Conservation (phyloP, 2,329 filamentous ascomycete species). For the Pleomassaria siparia region DNA sequence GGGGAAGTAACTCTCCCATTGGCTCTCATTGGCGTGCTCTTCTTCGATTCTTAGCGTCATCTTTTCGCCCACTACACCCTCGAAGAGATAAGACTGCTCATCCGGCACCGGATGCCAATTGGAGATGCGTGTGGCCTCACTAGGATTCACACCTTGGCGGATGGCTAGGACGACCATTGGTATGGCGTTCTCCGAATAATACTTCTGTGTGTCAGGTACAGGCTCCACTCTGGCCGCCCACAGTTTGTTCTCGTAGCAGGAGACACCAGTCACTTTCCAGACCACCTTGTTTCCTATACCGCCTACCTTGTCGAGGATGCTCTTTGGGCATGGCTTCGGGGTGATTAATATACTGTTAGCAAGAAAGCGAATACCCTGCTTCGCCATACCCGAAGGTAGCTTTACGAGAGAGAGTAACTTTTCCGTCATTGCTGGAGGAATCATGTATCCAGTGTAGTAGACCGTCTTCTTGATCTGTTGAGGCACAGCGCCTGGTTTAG, state of each 20-base stretch:
- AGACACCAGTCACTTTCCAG: slow-evolving; percentile 81
- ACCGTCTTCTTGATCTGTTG: slow-evolving; percentile 82
- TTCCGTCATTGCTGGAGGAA: slow-evolving; percentile 70
- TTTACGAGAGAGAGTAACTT: slow-evolving; percentile 70
- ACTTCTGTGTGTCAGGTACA: slow-evolving; percentile 62
- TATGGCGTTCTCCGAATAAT: slow-evolving; percentile 75
- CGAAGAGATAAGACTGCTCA: slow-evolving; percentile 73
- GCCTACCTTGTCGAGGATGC: slow-evolving; percentile 79
- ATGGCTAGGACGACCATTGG: slow-evolving; percentile 84
- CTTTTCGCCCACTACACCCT: slow-evolving; percentile 85
- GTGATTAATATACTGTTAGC: slow-evolving; percentile 92
- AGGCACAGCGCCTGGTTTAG: slow-evolving; percentile 49
- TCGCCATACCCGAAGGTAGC: slow-evolving; percentile 62
- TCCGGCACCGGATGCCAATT: slow-evolving; percentile 77
- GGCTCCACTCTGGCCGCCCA: slow-evolving; percentile 85
- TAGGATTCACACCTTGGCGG: slow-evolving; percentile 71
- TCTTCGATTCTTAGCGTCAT: slow-evolving; percentile 78
- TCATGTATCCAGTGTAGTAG: slow-evolving; percentile 90
- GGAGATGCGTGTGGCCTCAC: slow-evolving; percentile 78
- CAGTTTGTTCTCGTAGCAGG: slow-evolving; percentile 73
- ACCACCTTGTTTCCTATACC: slow-evolving; percentile 80
- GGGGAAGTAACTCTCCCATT: slow-evolving; percentile 64
- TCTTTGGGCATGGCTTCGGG: slow-evolving; percentile 70
- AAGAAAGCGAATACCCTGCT: slow-evolving; percentile 75
- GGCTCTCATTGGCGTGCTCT: slow-evolving; percentile 62